phyloP scores from a whole-genome alignment of 495 filamentous ascomycete genomes.

The Wilcoxina mikolae region DNA sequence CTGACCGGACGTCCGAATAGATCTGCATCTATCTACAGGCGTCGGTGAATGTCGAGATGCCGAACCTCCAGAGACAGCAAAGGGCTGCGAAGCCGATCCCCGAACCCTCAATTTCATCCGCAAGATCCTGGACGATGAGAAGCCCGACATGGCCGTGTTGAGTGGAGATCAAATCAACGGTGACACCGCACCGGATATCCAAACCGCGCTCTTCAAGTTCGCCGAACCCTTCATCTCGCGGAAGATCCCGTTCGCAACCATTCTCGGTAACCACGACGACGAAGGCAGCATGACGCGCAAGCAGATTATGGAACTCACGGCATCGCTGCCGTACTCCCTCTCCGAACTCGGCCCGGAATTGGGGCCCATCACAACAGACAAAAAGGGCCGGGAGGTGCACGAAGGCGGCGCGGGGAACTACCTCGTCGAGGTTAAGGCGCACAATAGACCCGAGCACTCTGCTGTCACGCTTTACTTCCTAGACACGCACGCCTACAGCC shows the following conservation, averaged over 20 bases:
- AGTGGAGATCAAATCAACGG: slow-evolving; percentile 93
- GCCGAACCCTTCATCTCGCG: slow-evolving; percentile 72
- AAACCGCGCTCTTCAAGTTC: slow-evolving; percentile 87
- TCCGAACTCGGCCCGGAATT: slow-evolving; percentile 61
- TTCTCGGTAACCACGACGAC: slow-evolving; percentile 96
- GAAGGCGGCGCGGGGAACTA: slow-evolving; percentile 92
- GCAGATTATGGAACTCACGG: slow-evolving; percentile 67
- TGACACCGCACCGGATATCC: slow-evolving; percentile 79
- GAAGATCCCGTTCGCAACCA: slow-evolving; percentile 80
- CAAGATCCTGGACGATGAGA: slow-evolving; percentile 71
- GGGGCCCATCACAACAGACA: slow-evolving; percentile 15
- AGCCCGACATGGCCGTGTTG: slow-evolving; percentile 77
- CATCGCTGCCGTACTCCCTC: slow-evolving; percentile 77
- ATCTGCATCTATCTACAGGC: slow-evolving; percentile 84
- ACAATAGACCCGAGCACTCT: slow-evolving; percentile 50
- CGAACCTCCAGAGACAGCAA: slow-evolving; percentile 53
- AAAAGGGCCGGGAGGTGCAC: slow-evolving; percentile 30
- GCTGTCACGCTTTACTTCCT: slow-evolving; percentile 87
- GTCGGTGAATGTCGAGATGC: slow-evolving; percentile 71
- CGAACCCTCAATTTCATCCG: slow-evolving; percentile 81
- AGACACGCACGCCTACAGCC: slow-evolving; percentile 83
- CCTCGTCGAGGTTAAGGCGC: slow-evolving; percentile 74
- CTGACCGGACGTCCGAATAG: slow-evolving; percentile 26
- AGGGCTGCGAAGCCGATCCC: slow-evolving; percentile 79
- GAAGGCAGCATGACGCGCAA: slow-evolving; percentile 65